phyloP scores from a whole-genome alignment of 805 yeast genomes.

The Teunomyces cretensis region DNA sequence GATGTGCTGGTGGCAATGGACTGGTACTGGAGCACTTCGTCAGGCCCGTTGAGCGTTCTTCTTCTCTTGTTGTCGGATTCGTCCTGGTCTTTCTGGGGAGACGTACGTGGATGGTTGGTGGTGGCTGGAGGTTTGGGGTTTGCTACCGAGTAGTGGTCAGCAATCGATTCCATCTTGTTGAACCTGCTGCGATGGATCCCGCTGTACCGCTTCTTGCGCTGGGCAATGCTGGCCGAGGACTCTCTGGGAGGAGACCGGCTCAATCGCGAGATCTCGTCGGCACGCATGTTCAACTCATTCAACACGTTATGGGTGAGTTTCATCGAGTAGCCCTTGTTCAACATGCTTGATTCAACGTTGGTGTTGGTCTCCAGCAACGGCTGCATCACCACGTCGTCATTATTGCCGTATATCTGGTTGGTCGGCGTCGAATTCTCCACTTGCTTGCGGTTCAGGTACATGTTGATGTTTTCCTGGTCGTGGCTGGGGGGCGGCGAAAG shows the following conservation, averaged over 20 bases:
- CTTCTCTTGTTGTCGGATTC: constrained; percentile 27
- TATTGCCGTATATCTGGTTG: constrained; percentile 10
- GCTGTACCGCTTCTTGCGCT: constrained; percentile 25
- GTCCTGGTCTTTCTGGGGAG: neutral
- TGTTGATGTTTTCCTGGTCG: neutral
- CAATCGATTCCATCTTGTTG: constrained; percentile 27
- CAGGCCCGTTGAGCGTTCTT: constrained; percentile 43
- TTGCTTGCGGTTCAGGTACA: neutral
- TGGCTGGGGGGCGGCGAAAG: neutral
- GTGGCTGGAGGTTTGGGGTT: neutral
- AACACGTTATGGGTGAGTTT: constrained; percentile 46
- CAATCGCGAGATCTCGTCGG: constrained; percentile 33
- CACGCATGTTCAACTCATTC: constrained; percentile 44
- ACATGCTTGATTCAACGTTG: constrained; percentile 15
- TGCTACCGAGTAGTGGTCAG: constrained; percentile 23
- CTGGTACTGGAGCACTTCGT: constrained; percentile 23
- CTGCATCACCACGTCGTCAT: constrained; percentile 10
- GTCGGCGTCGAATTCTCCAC: neutral
- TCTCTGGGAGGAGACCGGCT: constrained; percentile 13
- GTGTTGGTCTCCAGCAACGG: neutral
- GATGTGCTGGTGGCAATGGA: neutral
- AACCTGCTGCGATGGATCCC: constrained; percentile 35
- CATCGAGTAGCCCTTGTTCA: constrained; percentile 48
- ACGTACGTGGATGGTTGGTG: neutral
- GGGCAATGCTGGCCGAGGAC: neutral